Evolutionary conservation across 345 rosid species (phyloP), one percentile per base, ranked within the genome.

Genomic region (Pugionium cornutum): DNA sequence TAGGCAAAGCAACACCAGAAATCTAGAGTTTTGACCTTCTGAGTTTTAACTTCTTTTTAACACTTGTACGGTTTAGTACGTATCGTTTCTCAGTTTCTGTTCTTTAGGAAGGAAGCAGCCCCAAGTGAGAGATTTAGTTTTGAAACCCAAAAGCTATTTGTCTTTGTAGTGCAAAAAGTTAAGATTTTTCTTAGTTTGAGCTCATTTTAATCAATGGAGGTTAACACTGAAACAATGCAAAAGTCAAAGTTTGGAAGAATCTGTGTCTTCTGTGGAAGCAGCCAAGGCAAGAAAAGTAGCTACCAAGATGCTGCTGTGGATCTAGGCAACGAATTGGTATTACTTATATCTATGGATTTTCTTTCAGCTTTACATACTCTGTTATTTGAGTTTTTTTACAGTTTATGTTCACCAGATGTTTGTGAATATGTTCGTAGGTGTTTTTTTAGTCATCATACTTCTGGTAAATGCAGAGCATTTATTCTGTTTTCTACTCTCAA

Each of bases 191-290:
- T 3, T 46, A 28, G n/a, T 36, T 58, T 43, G 9, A 55, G 35
- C 28, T 60, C 25, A 29, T 33, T 39, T 25, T 54, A 8, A 58
- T 35, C 66, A 72, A 82, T 81, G 87, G 87, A 74, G 74, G 58
- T 76, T 30, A 65, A 59, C 36, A 74, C 69, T 79, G 79, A 76
- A 68, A 57, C 50, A 1, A 77, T 77, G 37, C 66, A 72, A 56
- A 74, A 68, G 60, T 74, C 74, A 5, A 74, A 49, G 54, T 92
- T 92, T 64, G 80, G 84, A 58, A 89, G 86, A 54, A 92, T 83
- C 27, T 92, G 98, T 70, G 96, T 92, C 7, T 92, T 92, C 47
- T 92, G 98, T 65, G 98, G 98, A 5, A 92, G 95, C 72, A 89
- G 96, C 67, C 64, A 81, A 54, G 98, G 98, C 61, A 92, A 83